phyloP scores from a whole-genome alignment of 306 rosid genomes.

The Oxytropis ochrocephala region DNA sequence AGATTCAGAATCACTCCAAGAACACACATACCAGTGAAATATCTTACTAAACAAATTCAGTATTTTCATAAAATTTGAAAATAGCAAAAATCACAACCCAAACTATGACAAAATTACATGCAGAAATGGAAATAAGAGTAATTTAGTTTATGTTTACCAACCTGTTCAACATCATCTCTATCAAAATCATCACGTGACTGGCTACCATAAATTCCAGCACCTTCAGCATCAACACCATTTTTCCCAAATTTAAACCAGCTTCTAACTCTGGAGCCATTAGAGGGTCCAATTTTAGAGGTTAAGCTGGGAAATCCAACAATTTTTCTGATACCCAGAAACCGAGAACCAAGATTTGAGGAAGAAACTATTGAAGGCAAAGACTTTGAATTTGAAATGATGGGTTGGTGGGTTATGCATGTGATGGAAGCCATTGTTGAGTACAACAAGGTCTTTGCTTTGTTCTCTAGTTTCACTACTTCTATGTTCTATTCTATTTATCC shows the following conservation, averaged over 20 bases:
- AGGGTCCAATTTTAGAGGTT: slow-evolving; percentile 54
- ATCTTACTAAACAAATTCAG: too few relatives aligned
- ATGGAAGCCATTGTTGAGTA: slow-evolving; percentile 69
- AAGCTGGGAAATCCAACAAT: slow-evolving; percentile 36
- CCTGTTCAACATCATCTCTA: slow-evolving; percentile 96
- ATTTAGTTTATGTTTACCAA: not conserved
- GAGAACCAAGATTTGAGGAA: slow-evolving; percentile 31
- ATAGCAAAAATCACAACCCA: not conserved
- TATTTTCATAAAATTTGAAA: too few relatives aligned
- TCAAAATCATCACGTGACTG: slow-evolving; percentile 85
- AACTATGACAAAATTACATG: not conserved
- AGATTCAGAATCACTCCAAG: too few relatives aligned
- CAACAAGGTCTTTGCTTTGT: not conserved
- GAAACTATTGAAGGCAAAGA: slow-evolving; percentile 23
- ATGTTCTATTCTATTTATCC: slow-evolving; percentile 33
- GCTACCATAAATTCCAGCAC: slow-evolving; percentile 97
- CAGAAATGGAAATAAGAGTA: not conserved
- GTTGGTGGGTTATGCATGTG: slow-evolving; percentile 44
- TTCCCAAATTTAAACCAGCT: slow-evolving; percentile 93
- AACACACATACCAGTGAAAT: too few relatives aligned
- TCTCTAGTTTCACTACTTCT: not conserved
- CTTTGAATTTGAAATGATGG: slow-evolving; percentile 33
- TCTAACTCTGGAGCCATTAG: slow-evolving; percentile 64
- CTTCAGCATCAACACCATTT: slow-evolving; percentile 87
- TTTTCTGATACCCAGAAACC: slow-evolving; percentile 42